Base-by-base conservation (phyloP, 768 basidiomycete genomes). In the Naematelia encephala region DNA sequence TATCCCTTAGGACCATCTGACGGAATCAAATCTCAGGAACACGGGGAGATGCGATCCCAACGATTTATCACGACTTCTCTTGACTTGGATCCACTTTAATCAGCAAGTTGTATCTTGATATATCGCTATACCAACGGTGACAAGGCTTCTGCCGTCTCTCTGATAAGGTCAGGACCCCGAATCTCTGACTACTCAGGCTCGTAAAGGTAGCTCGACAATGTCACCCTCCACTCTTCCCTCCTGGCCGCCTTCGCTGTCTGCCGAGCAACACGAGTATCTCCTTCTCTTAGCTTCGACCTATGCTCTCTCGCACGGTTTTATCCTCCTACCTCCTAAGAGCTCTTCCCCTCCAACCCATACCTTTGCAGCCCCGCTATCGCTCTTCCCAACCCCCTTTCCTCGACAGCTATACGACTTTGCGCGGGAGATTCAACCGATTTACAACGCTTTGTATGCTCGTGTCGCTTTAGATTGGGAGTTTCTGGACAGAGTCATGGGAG, bases 331-430 rank as follows among this genome's bases (percentile, higher is more conserved):
- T 69, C 79, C 23, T 67, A 79, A 46, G 85, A 87, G 1, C 8
- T 29, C 68, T 39, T 54, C 51, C 19, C 69, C 70, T 1, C 74
- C 74, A 0, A 83, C 84, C 11, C 84, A 86, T n/a, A 86, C 86
- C 0, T 89, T 93, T 65, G 89, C 96, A 72, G 93, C 92, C 0
- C 96, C 96, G 0, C 79, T 97, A 62, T 83, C 93, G 0, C 80
- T 99, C 42, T 83, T 92, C 66, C 94, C 96, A 1, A 85, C 90
- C 0, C 90, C 92, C 0, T 84, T 96, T 63, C 92, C 94, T 1
- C 82, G 87, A 13, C 56, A 75, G 1, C 79, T 89, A 13, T 96
- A 93, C 72, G 67, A 82, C 2, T 80, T 81, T 19, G 90, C 88
- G 0, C 77, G 82, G 57, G 74, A 77, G 42, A 74, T 98, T 2